Conservation (phyloP, 2,329 filamentous ascomycete genomes). For the Paecilomyces sp. region DNA sequence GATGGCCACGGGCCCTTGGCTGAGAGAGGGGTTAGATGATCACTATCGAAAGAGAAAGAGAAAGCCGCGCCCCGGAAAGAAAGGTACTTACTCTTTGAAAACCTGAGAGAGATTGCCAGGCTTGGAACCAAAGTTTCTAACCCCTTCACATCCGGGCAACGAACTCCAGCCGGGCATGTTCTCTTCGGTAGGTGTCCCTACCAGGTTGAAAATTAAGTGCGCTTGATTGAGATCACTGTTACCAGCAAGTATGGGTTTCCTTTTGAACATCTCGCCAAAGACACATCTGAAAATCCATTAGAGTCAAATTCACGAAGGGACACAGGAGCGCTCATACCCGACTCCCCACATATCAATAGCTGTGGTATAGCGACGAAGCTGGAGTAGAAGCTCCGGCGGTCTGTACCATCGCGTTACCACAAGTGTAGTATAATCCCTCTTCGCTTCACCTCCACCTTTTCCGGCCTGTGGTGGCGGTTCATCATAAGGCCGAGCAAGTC, state of each 20-base stretch:
- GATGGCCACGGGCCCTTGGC: constrained; percentile 63
- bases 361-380: constrained; percentile 86
- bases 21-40: constrained; percentile 17
- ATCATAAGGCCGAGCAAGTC: constrained; percentile 87
- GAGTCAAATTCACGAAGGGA: not conserved
- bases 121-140: constrained; percentile 55
- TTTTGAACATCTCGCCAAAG: constrained; percentile 94
- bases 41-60: too few relatives aligned
- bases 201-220: constrained; percentile 86
- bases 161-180: constrained; percentile 87
- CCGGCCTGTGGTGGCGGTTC: constrained; percentile 71
- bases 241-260: constrained; percentile 85
- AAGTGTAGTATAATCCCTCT: constrained; percentile 87
- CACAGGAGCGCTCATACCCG: constrained; percentile 53
- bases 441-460: constrained; percentile 73
- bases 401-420: constrained; percentile 97
- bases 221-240: constrained; percentile 85
- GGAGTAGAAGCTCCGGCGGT: constrained; percentile 83
- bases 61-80: not conserved
- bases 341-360: constrained; percentile 98
- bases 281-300: constrained; percentile 61
- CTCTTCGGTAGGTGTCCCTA: constrained; percentile 81
- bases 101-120: constrained; percentile 61
- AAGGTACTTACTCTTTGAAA: constrained; percentile 60
- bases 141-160: constrained; percentile 71